Evolutionary conservation across 1,284 basidiomycete species (phyloP), one percentile per base, ranked within the genome.

Genomic region (Ceratobasidium sp.): DNA sequence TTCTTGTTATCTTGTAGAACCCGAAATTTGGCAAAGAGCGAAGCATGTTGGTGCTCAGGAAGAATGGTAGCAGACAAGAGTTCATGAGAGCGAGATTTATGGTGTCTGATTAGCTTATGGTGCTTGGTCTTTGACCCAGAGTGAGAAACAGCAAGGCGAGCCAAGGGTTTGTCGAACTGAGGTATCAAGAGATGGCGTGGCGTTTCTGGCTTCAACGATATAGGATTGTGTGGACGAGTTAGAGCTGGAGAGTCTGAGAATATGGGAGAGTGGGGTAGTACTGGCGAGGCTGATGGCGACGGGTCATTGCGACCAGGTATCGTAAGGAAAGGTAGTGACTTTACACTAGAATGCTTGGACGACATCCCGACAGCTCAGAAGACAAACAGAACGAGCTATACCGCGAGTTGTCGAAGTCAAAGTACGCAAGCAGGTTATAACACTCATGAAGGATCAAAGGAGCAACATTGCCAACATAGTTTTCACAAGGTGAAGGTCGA

Each of bases 131-230:
- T 77, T 20, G 26, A 40, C 13, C 60, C 44, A 46, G 39, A 53
- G 18, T 68, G 75, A 49, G 64, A 58, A 10, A 15, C 63, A n/a
- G 75, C 20, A 3, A 58, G 51, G 13, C 66, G 75, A 26, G 46
- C 44, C 7, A 68, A 49, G 12, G 75, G 75, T 58, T 64, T 67
- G 61, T 77, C 75, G 60, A 77, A 77, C 18, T 68, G 75, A 20
- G 75, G 75, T 68, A 77, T 68, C 42, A 77, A 53, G 33, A 77
- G 44, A 20, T 68, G 75, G 15, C 75, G 64, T 10, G 75, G 75
- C n/a, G 75, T 77, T 20, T 77, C 75, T 20, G 75, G 75, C 26
- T 68, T 77, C 33, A 77, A 26, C 2, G 26, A 9, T 28, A 68
- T 68, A 28, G 63, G 75, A 39, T 77, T 77, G 53, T 77, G 64